A percentile compares a stretch with the other conserved stretches of the same genome.
These are phyloP conservation scores for Silybum marianum DNA, from an alignment of 129 eudicot species.

Conservation along the genomic window DNA sequence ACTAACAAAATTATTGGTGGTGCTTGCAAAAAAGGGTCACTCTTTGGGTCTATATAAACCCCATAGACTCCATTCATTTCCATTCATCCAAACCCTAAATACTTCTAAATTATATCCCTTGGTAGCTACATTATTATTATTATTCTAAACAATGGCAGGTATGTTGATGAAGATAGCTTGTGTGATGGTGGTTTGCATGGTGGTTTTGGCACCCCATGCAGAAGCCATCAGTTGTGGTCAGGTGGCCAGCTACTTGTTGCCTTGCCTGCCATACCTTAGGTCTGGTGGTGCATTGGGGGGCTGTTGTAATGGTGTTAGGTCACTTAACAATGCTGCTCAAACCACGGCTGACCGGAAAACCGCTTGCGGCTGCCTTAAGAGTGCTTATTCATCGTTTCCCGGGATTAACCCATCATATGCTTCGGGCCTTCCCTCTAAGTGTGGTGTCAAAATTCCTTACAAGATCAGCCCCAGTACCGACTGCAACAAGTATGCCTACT, in stretches of 20 bases:
- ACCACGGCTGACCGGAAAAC: conserved; percentile 28
- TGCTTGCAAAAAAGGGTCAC: conserved; percentile 1
- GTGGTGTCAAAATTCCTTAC: conserved; percentile 61
- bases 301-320: conserved; percentile 46
- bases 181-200: conserved; percentile 37
- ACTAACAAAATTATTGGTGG: background rate
- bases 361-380: conserved; percentile 43
- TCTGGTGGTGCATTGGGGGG: background rate
- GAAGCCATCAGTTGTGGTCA: conserved; percentile 38
- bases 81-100: conserved; percentile 15
- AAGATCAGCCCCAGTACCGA: conserved; percentile 51
- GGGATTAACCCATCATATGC: conserved; percentile 28
- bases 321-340: conserved; percentile 35
- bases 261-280: conserved; percentile 36
- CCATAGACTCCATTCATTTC: conserved; percentile 24
- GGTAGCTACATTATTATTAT: background rate
- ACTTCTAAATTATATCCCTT: background rate
- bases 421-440: conserved; percentile 34
- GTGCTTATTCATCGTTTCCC: background rate
- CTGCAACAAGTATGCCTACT: conserved; percentile 39
- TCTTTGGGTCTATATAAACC: conserved; percentile 32
- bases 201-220: conserved; percentile 40
- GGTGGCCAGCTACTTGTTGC: conserved; percentile 4
- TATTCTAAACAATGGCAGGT: conserved; percentile 21
- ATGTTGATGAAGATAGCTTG: conserved; percentile 37